Percentiles rank a stretch among this genome's conserved stretches.
Conservation (phyloP, 2,329 filamentous ascomycete genomes). For the Aspergillus fumigatiaffinis region DNA sequence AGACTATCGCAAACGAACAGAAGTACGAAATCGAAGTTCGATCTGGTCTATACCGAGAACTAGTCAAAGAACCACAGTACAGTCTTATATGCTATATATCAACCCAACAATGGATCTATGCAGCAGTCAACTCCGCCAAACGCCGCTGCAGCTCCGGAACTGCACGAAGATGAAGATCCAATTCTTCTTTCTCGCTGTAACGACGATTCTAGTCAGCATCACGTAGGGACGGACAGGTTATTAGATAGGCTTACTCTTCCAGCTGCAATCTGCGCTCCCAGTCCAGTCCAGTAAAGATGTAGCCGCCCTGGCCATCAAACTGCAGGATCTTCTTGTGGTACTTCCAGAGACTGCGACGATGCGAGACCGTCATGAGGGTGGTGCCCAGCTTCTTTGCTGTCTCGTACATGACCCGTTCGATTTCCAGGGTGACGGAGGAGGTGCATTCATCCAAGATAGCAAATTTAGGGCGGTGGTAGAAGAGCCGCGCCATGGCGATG, state of each 20-base stretch:
- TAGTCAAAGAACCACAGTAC: background rate
- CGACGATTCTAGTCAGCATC: slow-evolving; percentile 12
- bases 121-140: slow-evolving; percentile 69
- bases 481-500: slow-evolving; percentile 91
- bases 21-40: background rate
- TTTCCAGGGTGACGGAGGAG: slow-evolving; percentile 87
- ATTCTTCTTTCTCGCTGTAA: slow-evolving; percentile 77
- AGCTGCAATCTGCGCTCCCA: slow-evolving; percentile 78
- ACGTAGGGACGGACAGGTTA: background rate
- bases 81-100: background rate
- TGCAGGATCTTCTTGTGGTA: slow-evolving; percentile 94
- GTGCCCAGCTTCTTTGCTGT: slow-evolving; percentile 87
- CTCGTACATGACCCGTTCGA: slow-evolving; percentile 95
- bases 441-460: slow-evolving; percentile 98
- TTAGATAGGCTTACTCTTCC: slow-evolving; percentile 62
- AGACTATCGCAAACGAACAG: background rate
- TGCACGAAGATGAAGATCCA: slow-evolving; percentile 78
- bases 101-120: slow-evolving; percentile 11
- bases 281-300: slow-evolving; percentile 84
- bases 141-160: slow-evolving; percentile 85
- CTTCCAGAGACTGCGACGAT: slow-evolving; percentile 88
- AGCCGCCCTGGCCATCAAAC: slow-evolving; percentile 91
- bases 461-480: slow-evolving; percentile 89
- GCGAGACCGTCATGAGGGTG: slow-evolving; percentile 94
- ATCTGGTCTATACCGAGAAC: too few relatives aligned